phyloP scores from a whole-genome alignment of 768 basidiomycete species.

The Russula lepida region DNA sequence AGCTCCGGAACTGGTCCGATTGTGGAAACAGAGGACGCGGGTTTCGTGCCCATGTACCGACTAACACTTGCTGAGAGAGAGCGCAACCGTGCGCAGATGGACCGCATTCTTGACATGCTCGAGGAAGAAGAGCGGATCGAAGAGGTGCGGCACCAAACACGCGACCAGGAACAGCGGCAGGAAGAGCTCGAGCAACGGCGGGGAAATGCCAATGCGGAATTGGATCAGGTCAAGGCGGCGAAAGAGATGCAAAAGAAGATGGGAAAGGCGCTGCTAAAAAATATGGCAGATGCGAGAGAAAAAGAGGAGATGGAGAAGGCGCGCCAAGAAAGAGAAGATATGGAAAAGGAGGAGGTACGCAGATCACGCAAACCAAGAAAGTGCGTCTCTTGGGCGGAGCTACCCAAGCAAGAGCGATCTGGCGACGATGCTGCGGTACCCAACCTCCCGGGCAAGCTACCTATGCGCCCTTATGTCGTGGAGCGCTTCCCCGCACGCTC shows the following conservation, averaged over 20 bases:
- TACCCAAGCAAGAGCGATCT: conserved; percentile 25
- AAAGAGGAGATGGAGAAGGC: conserved; percentile 31
- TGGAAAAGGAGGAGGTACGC: conserved; percentile 25
- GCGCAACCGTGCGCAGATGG: conserved; percentile 47
- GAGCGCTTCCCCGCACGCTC: conserved; percentile 42
- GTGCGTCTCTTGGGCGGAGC: conserved; percentile 55
- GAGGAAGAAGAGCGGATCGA: conserved; percentile 60
- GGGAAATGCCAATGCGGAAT: conserved; percentile 37
- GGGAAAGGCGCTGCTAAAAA: conserved; percentile 56
- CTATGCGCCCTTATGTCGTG: conserved; percentile 64
- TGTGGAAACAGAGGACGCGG: conserved; percentile 33
- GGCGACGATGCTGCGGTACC: conserved; percentile 52
- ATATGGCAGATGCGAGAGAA: conserved; percentile 35
- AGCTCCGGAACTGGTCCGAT: neutral
- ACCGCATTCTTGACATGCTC: conserved; percentile 55
- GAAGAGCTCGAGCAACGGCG: conserved; percentile 45
- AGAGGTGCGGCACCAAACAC: conserved; percentile 33
- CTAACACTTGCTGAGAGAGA: conserved; percentile 42
- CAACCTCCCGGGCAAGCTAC: conserved; percentile 30
- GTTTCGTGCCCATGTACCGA: conserved; percentile 38
- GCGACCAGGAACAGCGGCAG: conserved; percentile 35
- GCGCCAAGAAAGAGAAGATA: conserved; percentile 27
- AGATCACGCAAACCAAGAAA: conserved; percentile 42
- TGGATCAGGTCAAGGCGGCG: conserved; percentile 32
- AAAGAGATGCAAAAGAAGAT: conserved; percentile 66